A percentile compares a stretch with the other conserved stretches of the same genome.
Evolutionary conservation across 202 grass and related monocot genomes (phyloP).

Genomic region (Alloteropsis angusta): DNA sequence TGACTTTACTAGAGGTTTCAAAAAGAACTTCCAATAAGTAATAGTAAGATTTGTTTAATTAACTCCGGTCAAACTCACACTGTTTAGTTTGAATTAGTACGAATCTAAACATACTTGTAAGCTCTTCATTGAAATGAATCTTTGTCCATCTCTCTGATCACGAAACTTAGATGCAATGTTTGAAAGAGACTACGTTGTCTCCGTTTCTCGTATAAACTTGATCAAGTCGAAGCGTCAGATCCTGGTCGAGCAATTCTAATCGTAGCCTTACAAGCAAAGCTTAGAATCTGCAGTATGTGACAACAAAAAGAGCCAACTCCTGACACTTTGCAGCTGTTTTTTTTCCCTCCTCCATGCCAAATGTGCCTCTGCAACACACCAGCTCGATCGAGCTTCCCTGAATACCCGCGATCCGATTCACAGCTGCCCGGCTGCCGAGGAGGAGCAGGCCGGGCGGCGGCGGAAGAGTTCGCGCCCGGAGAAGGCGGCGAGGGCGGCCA

Average conservation of each 20-base stretch:
- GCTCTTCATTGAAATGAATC: too few relatives aligned
- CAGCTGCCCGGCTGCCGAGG: not conserved
- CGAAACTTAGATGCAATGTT: not conserved
- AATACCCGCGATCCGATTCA: not conserved
- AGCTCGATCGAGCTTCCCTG: not conserved
- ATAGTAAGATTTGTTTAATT: too few relatives aligned
- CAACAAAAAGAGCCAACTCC: not conserved
- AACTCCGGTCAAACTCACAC: too few relatives aligned
- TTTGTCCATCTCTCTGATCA: not conserved
- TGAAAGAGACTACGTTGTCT: not conserved
- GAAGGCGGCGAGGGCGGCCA: constrained; percentile 45
- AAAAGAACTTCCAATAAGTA: too few relatives aligned
- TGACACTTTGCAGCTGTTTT: not conserved
- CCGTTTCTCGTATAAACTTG: not conserved
- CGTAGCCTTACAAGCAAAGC: not conserved
- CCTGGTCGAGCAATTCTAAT: not conserved
- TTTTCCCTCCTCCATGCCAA: not conserved
- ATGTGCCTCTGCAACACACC: not conserved
- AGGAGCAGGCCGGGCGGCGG: constrained; percentile 24
- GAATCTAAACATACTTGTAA: too few relatives aligned
- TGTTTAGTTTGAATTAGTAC: too few relatives aligned
- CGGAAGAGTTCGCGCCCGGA: constrained; percentile 51
- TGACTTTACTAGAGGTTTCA: too few relatives aligned
- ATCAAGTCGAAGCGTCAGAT: not conserved
- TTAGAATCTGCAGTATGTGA: too few relatives aligned